Evolutionary conservation across 2,329 filamentous ascomycete species (phyloP).

Genomic region (Bretziella fagacearum): DNA sequence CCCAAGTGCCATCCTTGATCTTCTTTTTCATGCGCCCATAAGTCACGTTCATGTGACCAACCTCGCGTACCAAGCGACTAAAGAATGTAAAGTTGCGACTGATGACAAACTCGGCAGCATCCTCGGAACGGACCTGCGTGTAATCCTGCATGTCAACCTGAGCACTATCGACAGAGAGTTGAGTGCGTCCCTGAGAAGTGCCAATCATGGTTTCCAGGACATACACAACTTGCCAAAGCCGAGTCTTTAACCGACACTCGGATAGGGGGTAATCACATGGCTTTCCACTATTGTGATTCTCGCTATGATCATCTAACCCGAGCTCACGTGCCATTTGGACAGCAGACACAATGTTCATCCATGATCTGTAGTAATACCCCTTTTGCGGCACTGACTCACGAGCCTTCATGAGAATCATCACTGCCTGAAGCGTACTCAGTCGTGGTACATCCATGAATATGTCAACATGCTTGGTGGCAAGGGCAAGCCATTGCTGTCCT

Average conservation of each 20-base stretch:
- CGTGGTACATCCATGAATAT: slow-evolving; percentile 86
- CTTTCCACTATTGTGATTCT: slow-evolving; percentile 55
- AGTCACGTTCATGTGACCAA: slow-evolving; percentile 58
- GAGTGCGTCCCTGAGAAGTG: slow-evolving; percentile 70
- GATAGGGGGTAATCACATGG: slow-evolving; percentile 49
- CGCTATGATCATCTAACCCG: slow-evolving; percentile 71
- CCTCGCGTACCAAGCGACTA: slow-evolving; percentile 57
- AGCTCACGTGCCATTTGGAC: slow-evolving; percentile 88
- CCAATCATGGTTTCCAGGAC: slow-evolving; percentile 84
- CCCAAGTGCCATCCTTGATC: slow-evolving; percentile 53
- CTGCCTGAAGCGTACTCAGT: slow-evolving; percentile 77
- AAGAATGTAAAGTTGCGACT: slow-evolving; percentile 75
- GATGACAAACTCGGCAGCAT: slow-evolving; percentile 59
- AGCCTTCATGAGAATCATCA: slow-evolving; percentile 77
- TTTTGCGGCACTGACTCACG: slow-evolving; percentile 81
- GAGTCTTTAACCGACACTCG: slow-evolving; percentile 70
- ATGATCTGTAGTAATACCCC: slow-evolving; percentile 92
- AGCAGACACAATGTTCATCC: slow-evolving; percentile 87
- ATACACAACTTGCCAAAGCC: slow-evolving; percentile 81
- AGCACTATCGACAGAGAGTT: slow-evolving; percentile 58
- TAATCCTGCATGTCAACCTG: slow-evolving; percentile 59
- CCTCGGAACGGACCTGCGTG: slow-evolving; percentile 44
- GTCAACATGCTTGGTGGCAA: slow-evolving; percentile 84
- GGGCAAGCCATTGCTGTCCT: slow-evolving; percentile 80
- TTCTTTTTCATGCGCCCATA: slow-evolving; percentile 59